Evolutionary conservation across 768 basidiomycete genomes (phyloP).

Genomic region (Polyporus arcularius): DNA sequence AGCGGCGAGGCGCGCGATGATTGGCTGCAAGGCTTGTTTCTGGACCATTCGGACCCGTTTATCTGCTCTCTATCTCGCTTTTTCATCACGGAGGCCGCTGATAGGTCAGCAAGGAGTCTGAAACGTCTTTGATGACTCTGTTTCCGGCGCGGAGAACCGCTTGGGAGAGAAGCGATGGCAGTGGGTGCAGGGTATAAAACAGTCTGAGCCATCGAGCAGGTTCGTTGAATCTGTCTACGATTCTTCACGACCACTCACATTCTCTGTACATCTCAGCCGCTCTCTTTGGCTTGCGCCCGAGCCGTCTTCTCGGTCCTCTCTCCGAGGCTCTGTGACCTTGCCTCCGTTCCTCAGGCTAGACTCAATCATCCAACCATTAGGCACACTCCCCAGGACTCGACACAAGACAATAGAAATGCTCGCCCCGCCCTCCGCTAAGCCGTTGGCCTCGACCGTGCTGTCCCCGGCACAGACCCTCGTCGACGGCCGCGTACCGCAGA

Average conservation of each 20-base stretch:
- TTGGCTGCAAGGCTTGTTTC: background rate
- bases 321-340: background rate
- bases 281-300: constrained; percentile 4
- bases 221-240: too few species aligned
- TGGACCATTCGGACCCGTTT: too few species aligned
- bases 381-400: background rate
- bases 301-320: constrained; percentile 4
- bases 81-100: too few species aligned
- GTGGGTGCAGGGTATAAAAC: too few species aligned
- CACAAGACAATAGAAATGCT: constrained; percentile 11
- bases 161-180: background rate
- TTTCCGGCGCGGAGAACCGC: too few species aligned
- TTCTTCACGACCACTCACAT: background rate
- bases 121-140: too few species aligned
- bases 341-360: background rate
- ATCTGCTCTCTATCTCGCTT: too few species aligned
- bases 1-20: background rate
- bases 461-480: constrained; percentile 33
- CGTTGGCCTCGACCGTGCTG: constrained; percentile 16
- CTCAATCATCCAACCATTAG: too few species aligned
- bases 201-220: too few species aligned
- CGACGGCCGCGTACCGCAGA: constrained; percentile 28
- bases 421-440: constrained; percentile 11
- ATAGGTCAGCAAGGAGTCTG: too few species aligned
- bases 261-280: background rate